Evolutionary conservation across 805 yeast species (phyloP).

Genomic region (Peterozyma xylosa): DNA sequence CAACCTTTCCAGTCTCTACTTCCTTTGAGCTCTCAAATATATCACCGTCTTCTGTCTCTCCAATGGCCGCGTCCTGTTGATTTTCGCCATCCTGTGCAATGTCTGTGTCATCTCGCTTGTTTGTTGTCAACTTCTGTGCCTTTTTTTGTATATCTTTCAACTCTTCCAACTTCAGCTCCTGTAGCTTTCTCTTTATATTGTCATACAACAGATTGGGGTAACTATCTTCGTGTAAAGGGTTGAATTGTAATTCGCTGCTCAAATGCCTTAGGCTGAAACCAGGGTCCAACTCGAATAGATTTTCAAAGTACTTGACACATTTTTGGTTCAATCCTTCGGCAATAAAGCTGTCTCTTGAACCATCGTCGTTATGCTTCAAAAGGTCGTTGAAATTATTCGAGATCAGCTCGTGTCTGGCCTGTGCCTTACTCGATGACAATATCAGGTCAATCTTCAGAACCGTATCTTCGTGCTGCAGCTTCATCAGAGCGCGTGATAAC

Average conservation of each 20-base stretch:
- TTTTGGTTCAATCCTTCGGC: constrained; percentile 15
- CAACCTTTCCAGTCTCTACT: neutral
- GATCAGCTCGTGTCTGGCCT: no score
- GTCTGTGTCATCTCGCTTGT: no score
- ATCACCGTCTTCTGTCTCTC: constrained; percentile 1
- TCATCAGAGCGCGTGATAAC: no score
- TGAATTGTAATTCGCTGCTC: constrained; percentile 2
- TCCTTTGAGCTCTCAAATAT: constrained; percentile 2
- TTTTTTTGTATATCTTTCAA: neutral
- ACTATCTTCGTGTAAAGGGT: neutral
- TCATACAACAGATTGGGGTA: neutral
- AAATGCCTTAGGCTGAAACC: constrained; percentile 28
- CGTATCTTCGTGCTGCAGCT: no score
- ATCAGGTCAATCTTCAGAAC: no score
- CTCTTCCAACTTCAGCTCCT: neutral
- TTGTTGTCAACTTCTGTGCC: no score
- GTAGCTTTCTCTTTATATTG: neutral
- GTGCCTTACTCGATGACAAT: no score
- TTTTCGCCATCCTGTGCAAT: neutral
- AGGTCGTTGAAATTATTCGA: no score
- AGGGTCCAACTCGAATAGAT: constrained; percentile 27
- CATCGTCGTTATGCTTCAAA: no score
- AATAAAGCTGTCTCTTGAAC: no score
- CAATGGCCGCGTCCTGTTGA: neutral
- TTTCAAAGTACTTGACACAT: constrained; percentile 39